Base-by-base conservation (phyloP, 768 basidiomycete genomes). In the Tephrocybe sp. region DNA sequence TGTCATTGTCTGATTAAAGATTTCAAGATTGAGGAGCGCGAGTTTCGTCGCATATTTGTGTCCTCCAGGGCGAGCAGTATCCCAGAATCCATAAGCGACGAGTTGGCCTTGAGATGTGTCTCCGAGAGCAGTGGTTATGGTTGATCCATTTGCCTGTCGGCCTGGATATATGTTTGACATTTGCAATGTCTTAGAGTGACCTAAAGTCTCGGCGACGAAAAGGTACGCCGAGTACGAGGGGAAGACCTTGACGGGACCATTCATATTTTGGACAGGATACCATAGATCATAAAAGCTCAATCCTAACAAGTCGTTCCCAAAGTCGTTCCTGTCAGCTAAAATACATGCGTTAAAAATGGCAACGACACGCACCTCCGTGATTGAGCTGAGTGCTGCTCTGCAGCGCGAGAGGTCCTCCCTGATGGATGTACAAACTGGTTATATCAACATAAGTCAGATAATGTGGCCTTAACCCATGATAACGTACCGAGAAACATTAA, bases 221-320 rank as follows among this genome's bases (percentile, higher is more conserved):
- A 80, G 61, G 49, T 78, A 78, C n/a, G 78, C 67, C 3, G 69
- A 71, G 47, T 79, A 79, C n/a, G 76, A 69, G 1, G 78, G 79
- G 62, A 79, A 77, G 5, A 78, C 77, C 60, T 76, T 69, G 40
- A 74, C 60, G 5, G 71, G 71, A n/a, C 77, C 76, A 44, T 76
- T 78, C 29, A 59, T 53, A 29, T 75, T 79, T 47, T 74, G 67
- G 7, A 74, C 71, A 3, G 77, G 76, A 49, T 75, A 77, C 77
- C 76, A 78, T 57, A 77, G 59, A 46, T 77, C 64, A 54, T 78
- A 79, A 55, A 78, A 69, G 47, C 71, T 72, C 23, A 72, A 51
- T 13, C 70, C 69, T 71, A 18, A 24, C 18, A 16, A 25, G 13
- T n/a, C n/a, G n/a, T n/a, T n/a, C n/a, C n/a, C n/a, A n/a, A n/a